Conservation (phyloP, 805 yeast genomes). For the Pichia paraexigua region DNA sequence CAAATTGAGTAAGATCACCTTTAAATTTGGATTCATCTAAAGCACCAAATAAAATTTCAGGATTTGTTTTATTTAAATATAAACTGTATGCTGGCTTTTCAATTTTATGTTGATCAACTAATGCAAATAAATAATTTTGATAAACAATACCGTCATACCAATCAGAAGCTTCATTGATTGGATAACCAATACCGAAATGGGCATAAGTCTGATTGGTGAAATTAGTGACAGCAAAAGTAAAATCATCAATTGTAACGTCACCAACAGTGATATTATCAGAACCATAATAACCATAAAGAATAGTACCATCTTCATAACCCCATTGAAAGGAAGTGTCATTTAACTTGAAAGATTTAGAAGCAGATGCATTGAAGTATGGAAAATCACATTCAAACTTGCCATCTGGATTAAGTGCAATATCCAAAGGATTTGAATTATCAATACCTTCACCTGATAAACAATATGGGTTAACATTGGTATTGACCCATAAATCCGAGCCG, state of each 20-base stretch:
- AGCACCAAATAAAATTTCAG: slow-evolving; percentile 61
- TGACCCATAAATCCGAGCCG: slow-evolving; percentile 90
- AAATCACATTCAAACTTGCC: slow-evolving; percentile 24
- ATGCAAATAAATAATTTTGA: slow-evolving; percentile 50
- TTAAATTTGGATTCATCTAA: slow-evolving; percentile 53
- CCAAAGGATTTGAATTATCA: not conserved
- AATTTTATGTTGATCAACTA: slow-evolving; percentile 51
- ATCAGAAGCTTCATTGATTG: slow-evolving; percentile 56
- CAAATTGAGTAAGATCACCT: slow-evolving; percentile 35
- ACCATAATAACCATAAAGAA: slow-evolving; percentile 47
- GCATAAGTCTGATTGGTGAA: slow-evolving; percentile 54
- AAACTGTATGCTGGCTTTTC: slow-evolving; percentile 50
- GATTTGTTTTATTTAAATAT: slow-evolving; percentile 39
- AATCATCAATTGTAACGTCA: slow-evolving; percentile 35
- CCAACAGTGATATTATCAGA: slow-evolving; percentile 49
- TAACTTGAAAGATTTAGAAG: slow-evolving; percentile 30
- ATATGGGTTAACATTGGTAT: not conserved
- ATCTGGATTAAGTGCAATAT: not conserved
- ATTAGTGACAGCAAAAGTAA: slow-evolving; percentile 69
- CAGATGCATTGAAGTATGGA: slow-evolving; percentile 38
- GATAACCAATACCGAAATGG: slow-evolving; percentile 64
- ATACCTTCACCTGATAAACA: not conserved
- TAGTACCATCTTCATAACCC: slow-evolving; percentile 37
- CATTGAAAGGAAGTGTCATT: slow-evolving; percentile 35
- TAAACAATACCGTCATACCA: not conserved